These are phyloP conservation scores for Pisolithus tinctorius DNA, from an alignment of 768 basidiomycete species.

Conservation along the genomic window DNA sequence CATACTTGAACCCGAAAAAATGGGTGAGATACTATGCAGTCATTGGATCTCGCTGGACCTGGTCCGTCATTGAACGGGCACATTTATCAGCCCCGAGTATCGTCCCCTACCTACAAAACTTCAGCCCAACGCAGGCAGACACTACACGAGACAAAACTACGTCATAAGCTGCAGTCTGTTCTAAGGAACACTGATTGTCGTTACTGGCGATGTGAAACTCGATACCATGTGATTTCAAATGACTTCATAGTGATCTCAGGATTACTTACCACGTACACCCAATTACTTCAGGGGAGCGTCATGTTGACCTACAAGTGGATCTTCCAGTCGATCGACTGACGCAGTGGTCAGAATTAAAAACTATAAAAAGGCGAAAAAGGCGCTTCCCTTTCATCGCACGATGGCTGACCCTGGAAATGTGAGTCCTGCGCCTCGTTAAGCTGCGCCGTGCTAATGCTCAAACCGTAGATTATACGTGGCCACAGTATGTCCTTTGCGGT, in stretches of 20 bases:
- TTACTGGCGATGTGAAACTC: neutral
- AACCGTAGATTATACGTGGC: conserved; percentile 9
- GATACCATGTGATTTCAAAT: neutral
- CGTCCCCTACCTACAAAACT: too few species aligned
- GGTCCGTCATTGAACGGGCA: too few species aligned
- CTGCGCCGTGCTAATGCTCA: neutral
- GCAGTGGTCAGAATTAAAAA: conserved; percentile 2
- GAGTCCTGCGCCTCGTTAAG: neutral
- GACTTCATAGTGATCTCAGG: conserved; percentile 1
- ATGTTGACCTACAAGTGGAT: neutral
- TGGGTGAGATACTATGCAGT: too few species aligned
- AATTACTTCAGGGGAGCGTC: neutral
- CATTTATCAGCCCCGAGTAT: too few species aligned
- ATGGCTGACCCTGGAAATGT: conserved; percentile 17
- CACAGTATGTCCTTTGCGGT: conserved; percentile 4
- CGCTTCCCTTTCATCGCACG: neutral
- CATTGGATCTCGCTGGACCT: too few species aligned
- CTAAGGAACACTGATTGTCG: neutral
- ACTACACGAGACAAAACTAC: too few species aligned
- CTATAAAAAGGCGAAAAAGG: conserved; percentile 3
- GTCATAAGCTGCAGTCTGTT: too few species aligned
- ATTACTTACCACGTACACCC: neutral
- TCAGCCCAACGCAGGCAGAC: too few species aligned
- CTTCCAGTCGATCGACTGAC: conserved; percentile 3
- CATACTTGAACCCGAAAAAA: too few species aligned